Evolutionary conservation across 345 rosid genomes (phyloP).

Genomic region (Citrus hindsii): DNA sequence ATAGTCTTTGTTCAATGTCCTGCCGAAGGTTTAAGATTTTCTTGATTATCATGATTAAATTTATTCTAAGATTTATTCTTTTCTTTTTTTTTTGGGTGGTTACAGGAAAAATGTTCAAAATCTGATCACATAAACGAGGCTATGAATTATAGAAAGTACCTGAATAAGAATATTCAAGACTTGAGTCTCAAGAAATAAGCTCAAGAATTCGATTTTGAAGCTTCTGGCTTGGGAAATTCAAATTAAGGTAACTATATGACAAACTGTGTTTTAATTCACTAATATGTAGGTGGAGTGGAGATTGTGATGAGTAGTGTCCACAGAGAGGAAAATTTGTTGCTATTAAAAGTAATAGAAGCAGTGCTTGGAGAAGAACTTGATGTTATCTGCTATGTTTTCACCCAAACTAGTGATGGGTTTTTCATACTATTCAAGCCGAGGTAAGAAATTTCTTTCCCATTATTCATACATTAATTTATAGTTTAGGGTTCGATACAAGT

Average conservation of each 20-base stretch:
- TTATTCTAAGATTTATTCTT: slow-evolving; percentile 12
- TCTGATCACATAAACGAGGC: slow-evolving; percentile 43
- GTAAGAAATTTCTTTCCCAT: slow-evolving; percentile 10
- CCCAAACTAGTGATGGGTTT: slow-evolving; percentile 11
- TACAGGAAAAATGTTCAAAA: slow-evolving; percentile 52
- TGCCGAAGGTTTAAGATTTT: not conserved
- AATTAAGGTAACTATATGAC: not conserved
- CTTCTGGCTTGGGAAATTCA: not conserved
- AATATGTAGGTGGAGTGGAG: slow-evolving; percentile 24
- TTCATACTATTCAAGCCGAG: slow-evolving; percentile 28
- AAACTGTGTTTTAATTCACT: slow-evolving; percentile 13
- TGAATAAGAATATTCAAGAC: slow-evolving; percentile 27
- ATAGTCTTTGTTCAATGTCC: not conserved
- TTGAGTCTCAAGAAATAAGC: slow-evolving; percentile 26
- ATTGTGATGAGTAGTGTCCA: slow-evolving; percentile 11
- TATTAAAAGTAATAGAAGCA: slow-evolving; percentile 24
- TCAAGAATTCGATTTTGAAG: slow-evolving; percentile 7
- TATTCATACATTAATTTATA: not conserved
- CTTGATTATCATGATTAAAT: not conserved
- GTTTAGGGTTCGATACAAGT: not conserved
- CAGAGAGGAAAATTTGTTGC: slow-evolving; percentile 16
- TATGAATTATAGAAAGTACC: slow-evolving; percentile 33
- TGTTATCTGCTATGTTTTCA: slow-evolving; percentile 20
- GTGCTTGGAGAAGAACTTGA: slow-evolving; percentile 30
- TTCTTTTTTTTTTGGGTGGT: slow-evolving; percentile 4